Evolutionary conservation across 192 early-diverging fungal species (phyloP).

Genomic region (Backusella tuberculispora): DNA sequence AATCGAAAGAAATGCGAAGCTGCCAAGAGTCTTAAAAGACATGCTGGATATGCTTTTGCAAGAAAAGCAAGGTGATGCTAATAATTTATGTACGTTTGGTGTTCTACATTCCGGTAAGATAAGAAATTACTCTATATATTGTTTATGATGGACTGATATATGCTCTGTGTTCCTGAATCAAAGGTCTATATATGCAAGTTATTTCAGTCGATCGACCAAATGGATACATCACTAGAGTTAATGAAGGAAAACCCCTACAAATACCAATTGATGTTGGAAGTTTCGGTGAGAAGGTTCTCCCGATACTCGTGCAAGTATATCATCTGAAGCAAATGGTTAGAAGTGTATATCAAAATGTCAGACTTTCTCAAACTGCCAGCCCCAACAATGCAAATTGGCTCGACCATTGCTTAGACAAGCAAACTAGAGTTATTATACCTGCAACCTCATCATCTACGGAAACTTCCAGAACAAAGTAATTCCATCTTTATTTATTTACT

Average conservation of each 20-base stretch:
- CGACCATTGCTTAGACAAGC: conserved; percentile 21
- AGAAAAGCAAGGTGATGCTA: conserved; percentile 18
- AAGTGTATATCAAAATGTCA: conserved; percentile 22
- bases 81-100: conserved; percentile 21
- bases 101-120: conserved; percentile 16
- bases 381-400: conserved; percentile 20
- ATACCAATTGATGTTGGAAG: conserved; percentile 22
- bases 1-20: conserved; percentile 5
- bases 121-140: conserved; percentile 14
- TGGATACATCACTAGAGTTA: conserved; percentile 17
- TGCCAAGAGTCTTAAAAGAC: conserved; percentile 21
- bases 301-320: conserved; percentile 25
- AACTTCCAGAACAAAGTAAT: conserved; percentile 17
- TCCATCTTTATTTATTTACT: conserved; percentile 20
- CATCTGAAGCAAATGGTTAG: conserved; percentile 22
- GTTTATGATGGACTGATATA: conserved; percentile 14
- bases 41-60: conserved; percentile 20
- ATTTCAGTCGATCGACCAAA: conserved; percentile 23
- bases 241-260: conserved; percentile 22
- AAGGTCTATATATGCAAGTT: conserved; percentile 22
- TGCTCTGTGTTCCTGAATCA: conserved; percentile 13
- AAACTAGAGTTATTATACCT: conserved; percentile 20
- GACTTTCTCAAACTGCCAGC: conserved; percentile 8
- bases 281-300: conserved; percentile 24
- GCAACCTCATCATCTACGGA: conserved; percentile 15